phyloP scores from a whole-genome alignment of 768 basidiomycete species.

The Agrocybe praecox region DNA sequence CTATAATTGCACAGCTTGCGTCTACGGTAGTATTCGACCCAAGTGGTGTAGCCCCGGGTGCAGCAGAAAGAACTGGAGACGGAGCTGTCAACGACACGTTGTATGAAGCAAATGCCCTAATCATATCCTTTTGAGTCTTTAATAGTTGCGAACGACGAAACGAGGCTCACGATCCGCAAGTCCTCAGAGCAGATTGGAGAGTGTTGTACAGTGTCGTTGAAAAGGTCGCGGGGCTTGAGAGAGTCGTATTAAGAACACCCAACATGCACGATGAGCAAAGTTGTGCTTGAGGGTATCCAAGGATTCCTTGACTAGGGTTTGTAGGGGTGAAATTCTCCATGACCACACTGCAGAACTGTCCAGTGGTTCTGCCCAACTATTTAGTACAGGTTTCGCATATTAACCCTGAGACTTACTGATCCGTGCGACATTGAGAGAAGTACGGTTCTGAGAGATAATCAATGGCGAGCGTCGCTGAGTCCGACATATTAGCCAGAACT shows the following conservation, averaged over 20 bases:
- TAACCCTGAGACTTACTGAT: background rate
- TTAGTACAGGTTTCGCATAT: no score
- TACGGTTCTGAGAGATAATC: slow-evolving; percentile 24
- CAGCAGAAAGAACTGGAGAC: no score
- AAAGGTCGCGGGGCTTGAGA: slow-evolving; percentile 17
- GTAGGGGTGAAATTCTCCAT: slow-evolving; percentile 16
- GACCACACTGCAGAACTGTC: slow-evolving; percentile 17
- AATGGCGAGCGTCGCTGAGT: slow-evolving; percentile 19
- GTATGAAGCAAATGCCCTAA: no score
- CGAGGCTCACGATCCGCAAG: slow-evolving; percentile 16
- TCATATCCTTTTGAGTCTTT: no score
- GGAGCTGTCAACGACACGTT: background rate
- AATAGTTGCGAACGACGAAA: background rate
- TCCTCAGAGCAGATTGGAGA: slow-evolving; percentile 16
- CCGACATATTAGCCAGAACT: no score
- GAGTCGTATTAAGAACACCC: slow-evolving; percentile 20
- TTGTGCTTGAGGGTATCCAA: slow-evolving; percentile 18
- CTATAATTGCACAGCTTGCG: slow-evolving; percentile 16
- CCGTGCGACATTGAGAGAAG: slow-evolving; percentile 23
- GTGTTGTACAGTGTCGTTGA: slow-evolving; percentile 5
- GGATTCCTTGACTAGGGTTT: slow-evolving; percentile 12
- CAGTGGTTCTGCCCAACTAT: background rate
- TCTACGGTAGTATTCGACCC: slow-evolving; percentile 4
- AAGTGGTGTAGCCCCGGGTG: background rate
- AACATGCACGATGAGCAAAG: slow-evolving; percentile 25